Conservation (phyloP, 306 rosid species). For the Alnus rubra region DNA sequence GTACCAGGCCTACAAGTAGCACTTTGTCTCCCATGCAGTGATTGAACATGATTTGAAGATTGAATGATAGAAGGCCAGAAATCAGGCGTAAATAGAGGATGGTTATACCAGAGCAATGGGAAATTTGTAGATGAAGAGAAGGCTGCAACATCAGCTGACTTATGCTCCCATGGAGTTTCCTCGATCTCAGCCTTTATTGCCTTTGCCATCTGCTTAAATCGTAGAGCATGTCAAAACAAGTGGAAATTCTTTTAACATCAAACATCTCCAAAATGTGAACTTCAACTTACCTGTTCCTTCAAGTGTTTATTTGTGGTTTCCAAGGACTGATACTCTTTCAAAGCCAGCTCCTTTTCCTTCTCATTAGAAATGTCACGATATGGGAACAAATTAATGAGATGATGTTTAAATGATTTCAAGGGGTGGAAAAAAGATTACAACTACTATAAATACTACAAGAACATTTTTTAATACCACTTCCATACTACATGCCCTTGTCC, state of each 20-base stretch:
- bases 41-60: conserved; percentile 51
- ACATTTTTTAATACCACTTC: not conserved
- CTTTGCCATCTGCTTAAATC: conserved; percentile 59
- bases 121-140: conserved; percentile 43
- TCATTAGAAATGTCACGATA: conserved; percentile 39
- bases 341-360: conserved; percentile 81
- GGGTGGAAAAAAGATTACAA: conserved; percentile 20
- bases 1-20: conserved; percentile 44
- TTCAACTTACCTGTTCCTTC: conserved; percentile 67
- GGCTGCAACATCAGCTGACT: conserved; percentile 42
- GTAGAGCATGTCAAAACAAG: conserved; percentile 27
- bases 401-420: conserved; percentile 22
- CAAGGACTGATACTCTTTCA: conserved; percentile 70
- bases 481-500: not conserved
- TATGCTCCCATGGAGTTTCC: conserved; percentile 43
- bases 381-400: conserved; percentile 16
- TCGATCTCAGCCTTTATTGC: conserved; percentile 45
- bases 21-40: conserved; percentile 46
- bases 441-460: not conserved
- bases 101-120: conserved; percentile 63
- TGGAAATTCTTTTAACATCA: conserved; percentile 3
- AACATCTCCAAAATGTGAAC: conserved; percentile 22
- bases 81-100: conserved; percentile 53
- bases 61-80: conserved; percentile 73
- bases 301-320: conserved; percentile 73